Conservation (phyloP, 2,329 filamentous ascomycete species). For the Aspergillus calidoustus region DNA sequence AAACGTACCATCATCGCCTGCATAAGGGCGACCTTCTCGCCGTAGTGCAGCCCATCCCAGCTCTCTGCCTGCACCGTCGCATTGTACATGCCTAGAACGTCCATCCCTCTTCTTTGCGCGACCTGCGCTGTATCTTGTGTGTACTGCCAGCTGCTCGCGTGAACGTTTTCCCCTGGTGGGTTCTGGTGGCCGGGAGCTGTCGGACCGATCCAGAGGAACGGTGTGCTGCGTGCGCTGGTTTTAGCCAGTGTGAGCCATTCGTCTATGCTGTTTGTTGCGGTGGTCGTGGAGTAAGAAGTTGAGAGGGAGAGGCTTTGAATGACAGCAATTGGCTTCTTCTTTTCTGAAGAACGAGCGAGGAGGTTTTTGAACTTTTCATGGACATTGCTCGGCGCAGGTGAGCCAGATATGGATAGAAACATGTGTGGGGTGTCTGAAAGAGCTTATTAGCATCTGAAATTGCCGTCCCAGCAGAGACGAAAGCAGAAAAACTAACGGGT, state of each 20-base stretch:
- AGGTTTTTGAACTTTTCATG: constrained; percentile 38
- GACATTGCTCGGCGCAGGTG: constrained; percentile 34
- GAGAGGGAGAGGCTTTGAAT: constrained; percentile 45
- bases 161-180: constrained; percentile 30
- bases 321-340: constrained; percentile 46
- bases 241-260: constrained; percentile 46
- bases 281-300: constrained; percentile 35
- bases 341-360: constrained; percentile 32
- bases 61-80: constrained; percentile 47
- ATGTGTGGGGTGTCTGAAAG: constrained; percentile 42
- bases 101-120: constrained; percentile 42
- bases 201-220: constrained; percentile 51
- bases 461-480: background rate
- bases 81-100: constrained; percentile 51
- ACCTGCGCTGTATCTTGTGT: constrained; percentile 38
- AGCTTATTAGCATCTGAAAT: constrained; percentile 11
- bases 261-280: constrained; percentile 40
- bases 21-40: constrained; percentile 46
- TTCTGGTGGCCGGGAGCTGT: constrained; percentile 44
- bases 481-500: constrained; percentile 23
- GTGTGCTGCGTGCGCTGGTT: constrained; percentile 42
- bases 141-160: constrained; percentile 47
- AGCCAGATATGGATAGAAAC: constrained; percentile 39
- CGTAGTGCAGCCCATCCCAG: constrained; percentile 45
- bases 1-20: constrained; percentile 49